These are phyloP conservation scores for Mariannaea elegans DNA, from an alignment of 2,329 filamentous ascomycete genomes.

Conservation along the genomic window DNA sequence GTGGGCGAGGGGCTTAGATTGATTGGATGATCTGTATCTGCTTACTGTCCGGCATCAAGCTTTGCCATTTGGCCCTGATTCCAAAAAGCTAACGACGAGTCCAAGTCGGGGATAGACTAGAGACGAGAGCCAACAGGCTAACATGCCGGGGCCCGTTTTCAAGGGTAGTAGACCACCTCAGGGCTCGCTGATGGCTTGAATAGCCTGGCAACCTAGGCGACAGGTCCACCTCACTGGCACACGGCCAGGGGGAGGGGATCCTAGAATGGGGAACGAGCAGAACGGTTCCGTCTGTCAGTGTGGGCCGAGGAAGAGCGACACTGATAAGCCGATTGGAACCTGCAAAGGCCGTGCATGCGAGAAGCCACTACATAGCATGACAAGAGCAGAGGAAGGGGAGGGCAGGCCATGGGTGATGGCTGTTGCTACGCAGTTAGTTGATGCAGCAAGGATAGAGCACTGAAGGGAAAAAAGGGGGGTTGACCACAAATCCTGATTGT, in stretches of 20 bases:
- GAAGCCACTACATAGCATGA: neutral
- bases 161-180: constrained; percentile 25
- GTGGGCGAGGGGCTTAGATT: constrained; percentile 13
- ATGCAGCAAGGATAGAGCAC: too few species aligned
- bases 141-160: constrained; percentile 33
- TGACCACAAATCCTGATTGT: neutral
- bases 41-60: constrained; percentile 26
- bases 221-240: constrained; percentile 22
- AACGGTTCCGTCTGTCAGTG: too few species aligned
- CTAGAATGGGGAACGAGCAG: too few species aligned
- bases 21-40: constrained; percentile 31
- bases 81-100: constrained; percentile 10
- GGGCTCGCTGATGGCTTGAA: constrained; percentile 22
- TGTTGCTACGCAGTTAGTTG: neutral
- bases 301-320: neutral
- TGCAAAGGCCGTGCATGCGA: constrained; percentile 9
- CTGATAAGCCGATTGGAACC: constrained; percentile 29
- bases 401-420: neutral
- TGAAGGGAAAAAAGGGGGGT: neutral
- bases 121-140: constrained; percentile 35
- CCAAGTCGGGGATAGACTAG: constrained; percentile 22
- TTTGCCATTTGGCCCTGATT: constrained; percentile 20
- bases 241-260: constrained; percentile 1
- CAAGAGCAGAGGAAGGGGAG: too few species aligned
- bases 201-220: constrained; percentile 2